Conservation (phyloP, 257 asterid species). For the Handroanthus guayacan region DNA sequence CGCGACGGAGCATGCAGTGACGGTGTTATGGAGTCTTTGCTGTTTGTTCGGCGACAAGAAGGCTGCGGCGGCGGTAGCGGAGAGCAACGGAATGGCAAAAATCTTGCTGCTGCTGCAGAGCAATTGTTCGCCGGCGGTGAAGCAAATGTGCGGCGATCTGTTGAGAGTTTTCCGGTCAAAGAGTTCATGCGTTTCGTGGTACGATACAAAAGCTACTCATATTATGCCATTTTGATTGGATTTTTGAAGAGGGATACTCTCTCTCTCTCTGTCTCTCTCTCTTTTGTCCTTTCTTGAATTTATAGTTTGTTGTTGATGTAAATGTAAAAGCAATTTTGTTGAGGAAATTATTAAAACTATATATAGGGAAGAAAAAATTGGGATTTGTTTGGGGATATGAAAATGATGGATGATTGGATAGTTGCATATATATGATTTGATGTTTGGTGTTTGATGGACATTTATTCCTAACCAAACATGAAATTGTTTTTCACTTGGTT, state of each 20-base stretch:
- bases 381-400: conserved; percentile 17
- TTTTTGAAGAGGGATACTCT: neutral
- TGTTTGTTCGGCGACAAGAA: conserved; percentile 68
- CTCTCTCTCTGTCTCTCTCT: neutral
- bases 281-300: neutral
- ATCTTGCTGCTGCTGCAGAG: conserved; percentile 76
- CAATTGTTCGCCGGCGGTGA: conserved; percentile 68
- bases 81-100: conserved; percentile 74
- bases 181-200: conserved; percentile 59
- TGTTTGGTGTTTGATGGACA: conserved; percentile 36
- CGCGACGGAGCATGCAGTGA: conserved; percentile 81
- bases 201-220: conserved; percentile 78
- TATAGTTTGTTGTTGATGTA: neutral
- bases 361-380: conserved; percentile 27
- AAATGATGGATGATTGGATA: conserved; percentile 24
- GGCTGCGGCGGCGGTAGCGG: conserved; percentile 58
- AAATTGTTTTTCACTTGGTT: neutral
- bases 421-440: conserved; percentile 33
- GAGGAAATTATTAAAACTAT: neutral
- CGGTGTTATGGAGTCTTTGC: conserved; percentile 80
- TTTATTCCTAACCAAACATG: conserved; percentile 29
- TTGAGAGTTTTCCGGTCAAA: conserved; percentile 62
- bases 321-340: conserved; percentile 56
- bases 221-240: conserved; percentile 82
- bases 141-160: conserved; percentile 84